Evolutionary conservation across 176 grass and related monocot species (phyloP).

Genomic region (Oryza rufipogon): DNA sequence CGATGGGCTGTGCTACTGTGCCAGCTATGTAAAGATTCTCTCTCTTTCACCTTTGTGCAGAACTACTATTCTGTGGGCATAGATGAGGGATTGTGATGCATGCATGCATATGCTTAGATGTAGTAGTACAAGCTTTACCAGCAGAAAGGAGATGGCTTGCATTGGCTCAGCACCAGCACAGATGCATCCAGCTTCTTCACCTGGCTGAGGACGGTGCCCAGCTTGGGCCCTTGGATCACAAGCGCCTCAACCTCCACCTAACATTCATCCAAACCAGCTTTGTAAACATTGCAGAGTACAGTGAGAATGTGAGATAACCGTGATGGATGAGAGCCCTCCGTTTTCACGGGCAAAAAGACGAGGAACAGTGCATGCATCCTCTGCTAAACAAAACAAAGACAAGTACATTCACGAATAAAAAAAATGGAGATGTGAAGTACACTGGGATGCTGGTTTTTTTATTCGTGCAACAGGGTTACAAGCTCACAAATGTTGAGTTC

Average conservation of each 20-base stretch:
- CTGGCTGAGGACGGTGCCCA: slow-evolving; percentile 72
- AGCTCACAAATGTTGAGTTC: neutral
- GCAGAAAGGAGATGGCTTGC: slow-evolving; percentile 68
- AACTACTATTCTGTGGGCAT: neutral
- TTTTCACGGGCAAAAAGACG: slow-evolving; percentile 38
- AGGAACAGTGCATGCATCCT: slow-evolving; percentile 7
- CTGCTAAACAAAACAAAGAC: slow-evolving; percentile 29
- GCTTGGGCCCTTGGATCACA: slow-evolving; percentile 76
- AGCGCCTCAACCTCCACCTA: slow-evolving; percentile 87
- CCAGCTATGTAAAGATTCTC: slow-evolving; percentile 46
- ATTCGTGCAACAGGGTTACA: no score
- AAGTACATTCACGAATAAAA: slow-evolving; percentile 18
- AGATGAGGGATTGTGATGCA: neutral
- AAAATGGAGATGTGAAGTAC: slow-evolving; percentile 21
- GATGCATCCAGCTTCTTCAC: slow-evolving; percentile 90
- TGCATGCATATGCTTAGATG: slow-evolving; percentile 14
- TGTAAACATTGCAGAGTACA: slow-evolving; percentile 5
- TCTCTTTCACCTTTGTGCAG: neutral
- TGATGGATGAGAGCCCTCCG: slow-evolving; percentile 33
- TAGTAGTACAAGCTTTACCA: slow-evolving; percentile 47
- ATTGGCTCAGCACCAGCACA: slow-evolving; percentile 73
- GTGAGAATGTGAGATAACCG: slow-evolving; percentile 13
- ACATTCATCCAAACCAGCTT: slow-evolving; percentile 16
- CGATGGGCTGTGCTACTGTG: slow-evolving; percentile 13
- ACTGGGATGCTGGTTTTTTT: neutral